Evolutionary conservation across 2,329 filamentous ascomycete species (phyloP).

Genomic region (Penicillium sp.): DNA sequence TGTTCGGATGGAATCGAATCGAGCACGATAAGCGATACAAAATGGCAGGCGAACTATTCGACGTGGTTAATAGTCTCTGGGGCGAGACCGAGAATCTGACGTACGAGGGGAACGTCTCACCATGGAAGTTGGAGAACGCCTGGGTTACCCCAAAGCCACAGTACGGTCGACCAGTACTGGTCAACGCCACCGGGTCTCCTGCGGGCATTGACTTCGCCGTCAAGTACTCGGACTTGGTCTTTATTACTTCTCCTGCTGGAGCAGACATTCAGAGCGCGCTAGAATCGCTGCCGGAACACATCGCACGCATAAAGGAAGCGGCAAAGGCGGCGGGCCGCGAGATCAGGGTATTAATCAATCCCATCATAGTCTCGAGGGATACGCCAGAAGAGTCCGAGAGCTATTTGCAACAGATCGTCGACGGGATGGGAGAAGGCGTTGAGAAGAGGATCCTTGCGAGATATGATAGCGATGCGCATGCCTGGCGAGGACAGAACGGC

Average conservation of each 20-base stretch:
- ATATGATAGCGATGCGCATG: not conserved
- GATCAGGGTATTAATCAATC: not conserved
- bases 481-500: not conserved
- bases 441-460: not conserved
- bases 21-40: not conserved
- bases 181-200: not conserved
- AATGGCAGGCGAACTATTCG: not conserved
- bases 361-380: not conserved
- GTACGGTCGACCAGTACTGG: not conserved
- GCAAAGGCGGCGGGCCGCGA: not conserved
- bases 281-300: not conserved
- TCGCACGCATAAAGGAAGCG: not conserved
- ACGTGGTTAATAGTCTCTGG: not conserved
- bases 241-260: not conserved
- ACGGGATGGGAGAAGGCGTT: not conserved
- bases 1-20: not conserved
- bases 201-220: not conserved
- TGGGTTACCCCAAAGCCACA: not conserved
- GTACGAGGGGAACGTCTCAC: not conserved
- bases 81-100: not conserved
- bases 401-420: not conserved
- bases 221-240: not conserved
- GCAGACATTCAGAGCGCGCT: not conserved
- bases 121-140: not conserved
- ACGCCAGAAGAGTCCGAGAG: not conserved